Evolutionary conservation across 768 basidiomycete species (phyloP), one percentile per base, ranked within the genome.

Genomic region (Amanita exitialis): DNA sequence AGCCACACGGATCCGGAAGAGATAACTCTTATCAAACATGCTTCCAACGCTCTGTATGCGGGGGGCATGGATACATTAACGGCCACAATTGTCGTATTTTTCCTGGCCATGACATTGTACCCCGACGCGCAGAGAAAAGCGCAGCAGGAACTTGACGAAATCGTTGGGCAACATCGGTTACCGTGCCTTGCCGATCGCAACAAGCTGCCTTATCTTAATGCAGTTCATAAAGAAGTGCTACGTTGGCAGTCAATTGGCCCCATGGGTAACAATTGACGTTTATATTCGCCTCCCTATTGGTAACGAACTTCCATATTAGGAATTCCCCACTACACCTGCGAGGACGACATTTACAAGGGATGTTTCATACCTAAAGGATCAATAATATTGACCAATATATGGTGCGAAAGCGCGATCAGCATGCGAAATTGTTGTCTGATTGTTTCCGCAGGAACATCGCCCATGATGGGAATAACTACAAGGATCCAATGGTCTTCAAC

Each of bases 61-160:
- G 70, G 64, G 15, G 69, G 69, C n/a, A 64, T 65, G 27, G 71
- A 71, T 51, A 71, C 71, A 8, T 67, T 70, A 27, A 45, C 66
- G 13, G 63, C 70, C 1, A 60, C 61, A 7, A 20, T 71, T 42
- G 53, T 59, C 2, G 65, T 65, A 13, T 69, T 74, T 52, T 53
- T 71, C 47, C 57, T 68, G 16, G 58, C 65, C 4, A 71, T 74
- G 70, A 58, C 63, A 3, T 49, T 65, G 6, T 54, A 71, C 46
- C 74, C 72, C 1, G 67, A 69, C 0, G 62, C 64, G 1, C 68
- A 69, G 56, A 56, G 50, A 47, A 62, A 61, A 21, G 71, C 69
- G 1, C 72, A 74, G 44, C 54, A 53, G 6, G 74, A 73, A 42
- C 60, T 76, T 9, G 71, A 75, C 30, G 39, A 46, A 1, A 58